Percentiles rank a stretch among this genome's conserved stretches.
These are phyloP conservation scores for Acanthamoeba royreba DNA, from an alignment of 208 protist species.

Conservation along the genomic window DNA sequence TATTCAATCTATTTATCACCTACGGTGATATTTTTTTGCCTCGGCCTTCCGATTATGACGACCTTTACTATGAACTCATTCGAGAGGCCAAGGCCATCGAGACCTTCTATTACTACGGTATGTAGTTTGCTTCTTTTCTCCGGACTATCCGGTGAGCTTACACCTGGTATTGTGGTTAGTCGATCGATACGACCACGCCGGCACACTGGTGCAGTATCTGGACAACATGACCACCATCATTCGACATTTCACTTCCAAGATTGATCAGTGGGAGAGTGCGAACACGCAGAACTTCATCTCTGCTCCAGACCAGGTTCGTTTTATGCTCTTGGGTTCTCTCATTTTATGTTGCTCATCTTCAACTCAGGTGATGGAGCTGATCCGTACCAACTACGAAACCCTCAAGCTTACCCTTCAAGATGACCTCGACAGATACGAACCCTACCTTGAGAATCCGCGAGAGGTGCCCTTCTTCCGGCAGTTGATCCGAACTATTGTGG, in stretches of 20 bases:
- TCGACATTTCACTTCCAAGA: constrained; percentile 19
- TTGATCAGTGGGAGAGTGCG: constrained; percentile 8
- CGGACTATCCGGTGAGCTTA: background rate
- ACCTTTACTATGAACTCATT: constrained; percentile 41
- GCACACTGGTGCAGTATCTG: background rate
- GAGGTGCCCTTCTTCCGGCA: constrained; percentile 45
- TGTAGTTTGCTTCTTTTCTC: background rate
- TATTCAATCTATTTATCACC: constrained; percentile 44
- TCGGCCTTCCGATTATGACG: background rate
- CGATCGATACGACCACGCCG: background rate
- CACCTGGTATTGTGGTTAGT: background rate
- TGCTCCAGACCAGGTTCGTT: background rate
- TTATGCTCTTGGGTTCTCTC: background rate
- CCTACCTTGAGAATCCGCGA: constrained; percentile 59
- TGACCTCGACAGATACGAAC: constrained; percentile 54
- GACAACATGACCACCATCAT: constrained; percentile 37
- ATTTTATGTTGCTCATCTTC: background rate
- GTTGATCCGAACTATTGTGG: constrained; percentile 7
- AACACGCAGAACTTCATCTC: background rate
- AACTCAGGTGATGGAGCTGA: constrained; percentile 45
- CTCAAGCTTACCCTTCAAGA: constrained; percentile 56
- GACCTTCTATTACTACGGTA: constrained; percentile 58
- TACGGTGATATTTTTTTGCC: constrained; percentile 12
- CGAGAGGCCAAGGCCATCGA: constrained; percentile 52
- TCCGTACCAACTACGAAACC: constrained; percentile 57